Conservation (phyloP, 2,329 filamentous ascomycete species). For the Trichoderma aggressivum region DNA sequence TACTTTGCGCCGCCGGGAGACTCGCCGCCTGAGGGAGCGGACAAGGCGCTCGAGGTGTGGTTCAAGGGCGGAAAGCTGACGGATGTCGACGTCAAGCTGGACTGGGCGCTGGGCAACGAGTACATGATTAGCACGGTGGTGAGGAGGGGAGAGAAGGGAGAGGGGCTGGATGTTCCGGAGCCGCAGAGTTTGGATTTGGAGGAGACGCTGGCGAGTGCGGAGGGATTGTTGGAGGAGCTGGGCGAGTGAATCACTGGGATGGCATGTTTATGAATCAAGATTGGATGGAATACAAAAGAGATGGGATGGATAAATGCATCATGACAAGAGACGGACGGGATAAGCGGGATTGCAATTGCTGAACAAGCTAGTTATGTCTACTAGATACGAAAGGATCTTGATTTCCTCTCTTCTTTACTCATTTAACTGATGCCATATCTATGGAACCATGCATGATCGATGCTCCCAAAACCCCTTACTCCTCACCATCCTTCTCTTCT, state of each 20-base stretch:
- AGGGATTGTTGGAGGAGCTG: slow-evolving; percentile 26
- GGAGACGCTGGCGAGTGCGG: slow-evolving; percentile 44
- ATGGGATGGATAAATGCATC: neutral
- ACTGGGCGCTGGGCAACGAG: slow-evolving; percentile 45
- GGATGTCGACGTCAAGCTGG: slow-evolving; percentile 35
- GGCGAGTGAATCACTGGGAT: neutral
- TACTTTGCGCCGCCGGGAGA: slow-evolving; percentile 55
- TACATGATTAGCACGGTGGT: slow-evolving; percentile 56
- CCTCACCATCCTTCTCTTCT: neutral
- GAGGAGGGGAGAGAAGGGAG: slow-evolving; percentile 39
- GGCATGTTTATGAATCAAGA: neutral
- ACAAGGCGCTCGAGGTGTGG: slow-evolving; percentile 29
- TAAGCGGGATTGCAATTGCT: neutral
- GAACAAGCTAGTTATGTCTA: neutral
- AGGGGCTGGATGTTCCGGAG: slow-evolving; percentile 34
- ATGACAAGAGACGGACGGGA: neutral
- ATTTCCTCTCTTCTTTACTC: neutral
- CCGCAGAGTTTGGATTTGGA: slow-evolving; percentile 45
- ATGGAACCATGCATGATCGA: neutral
- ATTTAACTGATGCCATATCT: neutral
- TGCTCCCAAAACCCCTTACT: neutral
- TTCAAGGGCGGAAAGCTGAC: slow-evolving; percentile 31
- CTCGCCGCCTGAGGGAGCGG: slow-evolving; percentile 16
- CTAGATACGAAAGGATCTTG: neutral
- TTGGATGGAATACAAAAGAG: neutral